phyloP scores from a whole-genome alignment of 1,139 yeast species.

The Blastobotrys malaysiensis region DNA sequence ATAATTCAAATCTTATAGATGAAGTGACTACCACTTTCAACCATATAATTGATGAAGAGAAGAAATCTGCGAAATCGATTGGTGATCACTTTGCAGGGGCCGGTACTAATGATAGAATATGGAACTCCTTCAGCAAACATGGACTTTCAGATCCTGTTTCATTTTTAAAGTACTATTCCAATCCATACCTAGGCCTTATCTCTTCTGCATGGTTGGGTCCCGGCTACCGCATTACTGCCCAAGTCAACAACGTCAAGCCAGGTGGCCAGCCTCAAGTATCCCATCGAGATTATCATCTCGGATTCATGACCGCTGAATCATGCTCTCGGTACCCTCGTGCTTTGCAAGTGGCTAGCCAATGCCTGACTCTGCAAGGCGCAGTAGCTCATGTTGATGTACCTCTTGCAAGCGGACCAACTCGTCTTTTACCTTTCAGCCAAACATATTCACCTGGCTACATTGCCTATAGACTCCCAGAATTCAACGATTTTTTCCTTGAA shows the following conservation, averaged over 20 bases:
- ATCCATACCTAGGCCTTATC: neutral
- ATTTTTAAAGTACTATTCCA: neutral
- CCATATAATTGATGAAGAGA: neutral
- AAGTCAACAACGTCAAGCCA: conserved; percentile 1
- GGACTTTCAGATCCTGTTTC: neutral
- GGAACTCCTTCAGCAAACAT: neutral
- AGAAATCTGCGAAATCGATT: neutral
- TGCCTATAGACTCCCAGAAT: neutral
- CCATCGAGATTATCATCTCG: neutral
- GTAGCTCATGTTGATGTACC: neutral
- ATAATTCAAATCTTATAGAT: neutral
- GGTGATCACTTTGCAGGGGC: neutral
- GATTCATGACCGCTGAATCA: neutral
- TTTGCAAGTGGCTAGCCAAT: neutral
- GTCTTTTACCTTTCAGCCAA: neutral
- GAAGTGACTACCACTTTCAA: neutral
- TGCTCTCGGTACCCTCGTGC: neutral
- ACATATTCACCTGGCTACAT: neutral
- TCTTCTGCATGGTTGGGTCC: neutral
- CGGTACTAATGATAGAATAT: neutral
- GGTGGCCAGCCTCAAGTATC: neutral
- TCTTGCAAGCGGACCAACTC: neutral
- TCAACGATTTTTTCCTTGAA: neutral
- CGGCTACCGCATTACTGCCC: neutral
- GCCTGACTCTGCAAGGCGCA: neutral